phyloP scores from a whole-genome alignment of 2,329 filamentous ascomycete species.

The Septoria petroselini region DNA sequence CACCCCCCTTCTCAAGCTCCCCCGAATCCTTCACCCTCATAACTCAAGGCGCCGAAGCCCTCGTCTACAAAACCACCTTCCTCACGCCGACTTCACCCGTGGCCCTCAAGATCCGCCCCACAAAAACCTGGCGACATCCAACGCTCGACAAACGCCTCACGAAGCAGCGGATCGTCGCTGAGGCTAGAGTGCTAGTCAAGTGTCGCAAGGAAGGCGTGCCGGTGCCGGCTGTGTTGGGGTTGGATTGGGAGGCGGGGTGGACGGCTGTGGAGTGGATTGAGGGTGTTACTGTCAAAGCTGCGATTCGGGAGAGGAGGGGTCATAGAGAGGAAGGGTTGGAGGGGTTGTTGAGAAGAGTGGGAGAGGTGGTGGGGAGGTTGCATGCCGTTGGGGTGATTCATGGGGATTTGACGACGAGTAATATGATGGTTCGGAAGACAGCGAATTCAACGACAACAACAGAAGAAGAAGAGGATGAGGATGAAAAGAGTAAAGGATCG shows the following conservation, averaged over 20 bases:
- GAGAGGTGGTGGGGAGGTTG: conserved; percentile 48
- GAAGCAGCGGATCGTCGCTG: conserved; percentile 78
- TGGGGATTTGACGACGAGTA: conserved; percentile 95
- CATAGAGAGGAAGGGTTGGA: conserved; percentile 33
- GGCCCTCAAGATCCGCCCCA: conserved; percentile 86
- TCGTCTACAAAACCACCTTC: conserved; percentile 83
- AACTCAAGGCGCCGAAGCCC: conserved; percentile 91
- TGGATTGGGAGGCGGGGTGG: conserved; percentile 64
- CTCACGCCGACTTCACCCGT: conserved; percentile 65
- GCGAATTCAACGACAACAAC: not conserved
- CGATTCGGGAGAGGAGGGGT: conserved; percentile 50
- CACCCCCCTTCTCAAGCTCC: conserved; percentile 62
- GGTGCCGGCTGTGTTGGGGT: conserved; percentile 76
- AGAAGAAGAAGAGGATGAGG: conserved; percentile 23
- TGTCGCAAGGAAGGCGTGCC: conserved; percentile 73
- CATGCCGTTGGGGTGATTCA: conserved; percentile 86
- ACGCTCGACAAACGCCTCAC: conserved; percentile 84
- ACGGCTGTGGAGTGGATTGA: conserved; percentile 81
- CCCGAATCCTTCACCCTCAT: conserved; percentile 64
- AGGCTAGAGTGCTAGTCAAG: conserved; percentile 79
- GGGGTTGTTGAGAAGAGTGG: conserved; percentile 37
- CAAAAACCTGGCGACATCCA: conserved; percentile 89
- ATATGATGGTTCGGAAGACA: conserved; percentile 71
- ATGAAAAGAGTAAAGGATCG: conserved; percentile 15
- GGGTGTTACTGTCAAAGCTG: conserved; percentile 65